phyloP scores from a whole-genome alignment of 129 eudicot genomes.

The Helianthus tuberosus region DNA sequence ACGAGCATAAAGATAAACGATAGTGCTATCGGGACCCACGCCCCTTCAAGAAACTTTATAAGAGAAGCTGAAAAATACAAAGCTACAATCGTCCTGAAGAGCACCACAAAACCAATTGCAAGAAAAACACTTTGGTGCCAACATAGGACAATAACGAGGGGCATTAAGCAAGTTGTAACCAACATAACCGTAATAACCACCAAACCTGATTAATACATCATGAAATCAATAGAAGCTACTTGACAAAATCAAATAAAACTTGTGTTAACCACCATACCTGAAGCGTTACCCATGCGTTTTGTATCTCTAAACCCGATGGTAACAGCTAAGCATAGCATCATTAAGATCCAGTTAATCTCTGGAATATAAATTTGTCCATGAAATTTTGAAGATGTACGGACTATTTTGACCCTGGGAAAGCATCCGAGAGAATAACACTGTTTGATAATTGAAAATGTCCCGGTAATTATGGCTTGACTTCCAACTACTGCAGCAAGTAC shows the following conservation, averaged over 20 bases:
- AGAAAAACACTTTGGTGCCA: too few relatives aligned
- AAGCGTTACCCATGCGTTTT: slow-evolving; percentile 87
- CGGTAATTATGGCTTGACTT: slow-evolving; percentile 98
- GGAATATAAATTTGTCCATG: slow-evolving; percentile 98
- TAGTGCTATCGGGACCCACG: too few relatives aligned
- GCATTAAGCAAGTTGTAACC: too few relatives aligned
- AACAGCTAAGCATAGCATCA: slow-evolving; percentile 87
- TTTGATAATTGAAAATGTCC: slow-evolving; percentile 90
- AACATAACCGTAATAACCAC: too few relatives aligned
- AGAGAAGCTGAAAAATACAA: too few relatives aligned
- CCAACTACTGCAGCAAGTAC: slow-evolving; percentile 97
- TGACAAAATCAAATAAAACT: not conserved
- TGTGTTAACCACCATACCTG: slow-evolving; percentile 55
- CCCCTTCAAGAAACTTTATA: too few relatives aligned
- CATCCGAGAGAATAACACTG: slow-evolving; percentile 95
- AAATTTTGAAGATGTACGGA: slow-evolving; percentile 81
- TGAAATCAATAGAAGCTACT: not conserved
- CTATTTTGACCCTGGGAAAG: slow-evolving; percentile 85
- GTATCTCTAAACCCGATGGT: slow-evolving; percentile 96
- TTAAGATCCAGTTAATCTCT: slow-evolving; percentile 89
- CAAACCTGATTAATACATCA: too few relatives aligned
- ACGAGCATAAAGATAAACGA: too few relatives aligned
- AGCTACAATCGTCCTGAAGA: too few relatives aligned
- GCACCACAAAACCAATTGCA: too few relatives aligned
- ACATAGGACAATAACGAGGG: too few relatives aligned